Base-by-base conservation (phyloP, 495 filamentous ascomycete species). In the Hypoxylon lienhwacheense region DNA sequence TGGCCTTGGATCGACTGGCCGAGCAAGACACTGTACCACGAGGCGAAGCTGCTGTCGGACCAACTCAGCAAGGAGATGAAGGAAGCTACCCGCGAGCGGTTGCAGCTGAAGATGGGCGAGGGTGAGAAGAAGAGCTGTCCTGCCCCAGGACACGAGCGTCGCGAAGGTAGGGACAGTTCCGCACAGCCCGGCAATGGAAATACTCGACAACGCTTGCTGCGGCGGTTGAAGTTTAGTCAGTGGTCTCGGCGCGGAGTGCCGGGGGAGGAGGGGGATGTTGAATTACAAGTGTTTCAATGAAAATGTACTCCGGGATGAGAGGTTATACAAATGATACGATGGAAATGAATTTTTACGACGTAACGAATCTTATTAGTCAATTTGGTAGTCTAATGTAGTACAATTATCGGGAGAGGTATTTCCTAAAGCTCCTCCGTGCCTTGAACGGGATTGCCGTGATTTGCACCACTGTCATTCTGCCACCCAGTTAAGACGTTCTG, bases 381-480 rank as follows among this genome's bases (percentile, higher is more conserved):
- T 31, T 5, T 36, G 3, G 12, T 46, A 41, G 4, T 14, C 17
- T 41, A 34, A 1, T 22, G 5, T 16, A 35, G 3, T 11, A 40
- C 12, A 7, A 49, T 43, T 21, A 0, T 28, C 14, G 10, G 19
- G 16, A 20, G 17, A 20, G 21, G 10, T 40, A 25, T 34, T 25
- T 7, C 5, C 47, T 52, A 64, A 17, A 65, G 58, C 25, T 66
- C 64, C 7, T 37, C 42, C 4, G 40, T 11, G 3, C 32, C 39
- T 15, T 55, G 34, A 16, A 32, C 34, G 8, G 32, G 37, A 0
- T 7, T 25, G 3, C 39, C 25, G 12, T 39, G 15, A 8, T 17
- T 43, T 32, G 36, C 16, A 11, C 22, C 24, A 12, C 21, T 25
- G 12, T 55, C 45, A 7, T 55, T 24, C 24, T 60, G 44, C n/a